These are phyloP conservation scores for Chaetomiaceae sp. DNA, from an alignment of 2,329 filamentous ascomycete species.

Conservation along the genomic window DNA sequence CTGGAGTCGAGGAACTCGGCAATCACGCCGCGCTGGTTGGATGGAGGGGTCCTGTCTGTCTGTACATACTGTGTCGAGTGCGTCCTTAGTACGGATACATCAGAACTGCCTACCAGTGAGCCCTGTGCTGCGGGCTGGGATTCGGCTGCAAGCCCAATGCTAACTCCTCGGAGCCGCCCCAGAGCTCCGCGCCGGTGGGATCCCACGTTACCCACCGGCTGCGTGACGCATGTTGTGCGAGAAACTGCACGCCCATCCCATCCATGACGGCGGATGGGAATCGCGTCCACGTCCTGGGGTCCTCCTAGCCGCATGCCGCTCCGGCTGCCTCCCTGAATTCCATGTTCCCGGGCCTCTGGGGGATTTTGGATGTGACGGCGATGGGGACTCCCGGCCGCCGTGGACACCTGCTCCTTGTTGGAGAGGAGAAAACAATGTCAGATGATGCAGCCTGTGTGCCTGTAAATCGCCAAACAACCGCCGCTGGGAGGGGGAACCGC, in stretches of 20 bases:
- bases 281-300: neutral
- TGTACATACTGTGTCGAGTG: conserved; percentile 5
- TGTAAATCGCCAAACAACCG: neutral
- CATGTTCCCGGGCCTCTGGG: neutral
- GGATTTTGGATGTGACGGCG: neutral
- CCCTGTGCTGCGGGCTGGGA: conserved; percentile 3
- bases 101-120: neutral
- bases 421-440: conserved; percentile 5
- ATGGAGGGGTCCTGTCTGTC: neutral
- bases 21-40: conserved; percentile 7
- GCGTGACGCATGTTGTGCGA: conserved; percentile 8
- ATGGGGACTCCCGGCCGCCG: neutral
- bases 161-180: conserved; percentile 7
- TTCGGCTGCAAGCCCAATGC: neutral
- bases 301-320: neutral
- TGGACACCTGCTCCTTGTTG: neutral
- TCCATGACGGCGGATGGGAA: conserved; percentile 1
- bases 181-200: conserved; percentile 8
- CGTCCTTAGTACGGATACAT: too few species aligned
- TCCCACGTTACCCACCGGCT: conserved; percentile 3
- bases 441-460: conserved; percentile 4
- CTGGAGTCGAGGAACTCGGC: neutral
- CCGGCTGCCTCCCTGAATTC: conserved; percentile 1
- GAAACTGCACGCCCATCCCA: too few species aligned
- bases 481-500: too few species aligned